Base-by-base conservation (phyloP, 805 yeast genomes). In the Grigorovia transvaalensis region DNA sequence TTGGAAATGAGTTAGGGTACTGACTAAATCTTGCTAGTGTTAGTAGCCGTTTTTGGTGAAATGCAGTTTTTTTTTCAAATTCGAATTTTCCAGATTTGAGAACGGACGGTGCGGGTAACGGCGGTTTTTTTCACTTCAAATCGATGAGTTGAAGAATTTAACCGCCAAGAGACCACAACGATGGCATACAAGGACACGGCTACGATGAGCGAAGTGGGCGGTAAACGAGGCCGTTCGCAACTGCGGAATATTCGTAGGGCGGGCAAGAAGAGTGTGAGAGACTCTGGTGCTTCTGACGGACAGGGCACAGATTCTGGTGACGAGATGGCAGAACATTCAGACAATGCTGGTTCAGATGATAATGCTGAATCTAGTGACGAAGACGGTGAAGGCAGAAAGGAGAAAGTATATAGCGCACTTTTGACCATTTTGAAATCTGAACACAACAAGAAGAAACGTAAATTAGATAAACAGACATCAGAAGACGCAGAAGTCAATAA, bases 361-460 rank as follows among this genome's bases (percentile, higher is more conserved):
- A 60, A 55, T 23, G 59, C 45, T n/a, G 51, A 41, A 5, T 54
- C 47, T 11, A 62, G 53, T 29, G 56, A 33, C 12, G 40, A 42
- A 1, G 64, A 57, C 33, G 66, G 62, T 7, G 61, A 60, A 15
- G 65, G 58, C 49, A 49, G 51, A 57, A 60, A 67, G 35, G 73
- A 75, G 2, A 71, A 73, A 59, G 85, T 85, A 0, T 85, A 85
- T 65, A 75, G 77, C 57, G 90, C 91, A 1, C 69, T 85, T 48
- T 64, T 85, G 60, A 79, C 87, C 1, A 72, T 85, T 48, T 71
- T 85, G 54, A 75, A 72, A 45, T 66, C 78, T 9, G 81, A 77
- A 49, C 76, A 74, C 55, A 63, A 67, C 19, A 51, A 40, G 48
- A 61, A 51, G 52, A 57, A 43, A 47, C 51, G 15, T 51, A 54